phyloP scores from a whole-genome alignment of 75 land plant species.

The Pinus taeda region DNA sequence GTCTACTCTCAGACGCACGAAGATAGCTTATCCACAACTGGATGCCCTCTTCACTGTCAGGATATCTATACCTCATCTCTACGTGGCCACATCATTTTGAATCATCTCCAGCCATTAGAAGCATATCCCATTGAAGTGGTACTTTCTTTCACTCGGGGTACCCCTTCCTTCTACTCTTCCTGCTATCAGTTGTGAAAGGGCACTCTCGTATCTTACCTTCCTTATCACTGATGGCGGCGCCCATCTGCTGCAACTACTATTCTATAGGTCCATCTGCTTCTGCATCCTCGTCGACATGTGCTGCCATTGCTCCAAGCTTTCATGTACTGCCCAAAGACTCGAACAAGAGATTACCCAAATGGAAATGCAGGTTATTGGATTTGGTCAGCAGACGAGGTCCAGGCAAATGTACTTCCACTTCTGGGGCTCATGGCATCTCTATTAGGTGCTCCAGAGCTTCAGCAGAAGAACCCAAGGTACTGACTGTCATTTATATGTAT shows the following conservation, averaged over 20 bases:
- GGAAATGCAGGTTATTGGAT: background rate
- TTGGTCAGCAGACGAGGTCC: background rate
- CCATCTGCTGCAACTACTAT: background rate
- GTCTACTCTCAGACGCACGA: too few relatives aligned
- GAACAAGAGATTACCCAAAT: background rate
- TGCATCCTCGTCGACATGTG: background rate
- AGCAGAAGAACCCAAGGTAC: background rate
- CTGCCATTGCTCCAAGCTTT: background rate
- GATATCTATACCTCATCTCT: too few relatives aligned
- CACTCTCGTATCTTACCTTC: too few relatives aligned
- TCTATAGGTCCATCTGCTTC: background rate
- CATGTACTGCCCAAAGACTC: background rate
- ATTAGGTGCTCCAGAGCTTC: conserved; percentile 3
- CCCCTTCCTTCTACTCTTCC: too few relatives aligned
- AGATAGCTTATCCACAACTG: too few relatives aligned
- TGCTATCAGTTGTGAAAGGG: too few relatives aligned
- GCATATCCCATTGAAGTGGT: too few relatives aligned
- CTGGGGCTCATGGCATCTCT: background rate
- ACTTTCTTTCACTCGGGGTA: too few relatives aligned
- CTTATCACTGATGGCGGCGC: background rate
- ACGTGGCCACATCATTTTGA: too few relatives aligned
- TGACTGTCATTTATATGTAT: too few relatives aligned
- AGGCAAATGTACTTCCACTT: background rate
- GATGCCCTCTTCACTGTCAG: too few relatives aligned
- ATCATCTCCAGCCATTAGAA: too few relatives aligned